Percentiles rank a stretch among this genome's conserved stretches.
These are phyloP conservation scores for Mycena venus DNA, from an alignment of 768 basidiomycete genomes.

Conservation along the genomic window DNA sequence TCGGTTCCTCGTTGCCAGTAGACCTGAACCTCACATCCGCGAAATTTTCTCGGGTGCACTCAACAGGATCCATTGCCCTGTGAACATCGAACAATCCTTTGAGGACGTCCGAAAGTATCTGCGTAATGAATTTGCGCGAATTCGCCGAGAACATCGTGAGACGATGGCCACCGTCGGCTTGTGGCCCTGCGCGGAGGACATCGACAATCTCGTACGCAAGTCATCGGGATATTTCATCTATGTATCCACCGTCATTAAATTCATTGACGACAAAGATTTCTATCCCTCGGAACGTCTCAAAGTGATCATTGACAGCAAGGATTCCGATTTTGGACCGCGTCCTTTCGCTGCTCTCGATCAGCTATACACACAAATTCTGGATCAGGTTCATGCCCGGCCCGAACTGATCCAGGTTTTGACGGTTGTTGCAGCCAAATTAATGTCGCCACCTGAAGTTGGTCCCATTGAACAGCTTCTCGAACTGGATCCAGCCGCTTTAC, in stretches of 20 bases:
- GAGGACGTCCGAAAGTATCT: neutral
- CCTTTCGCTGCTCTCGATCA: neutral
- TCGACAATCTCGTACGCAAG: neutral
- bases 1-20: neutral
- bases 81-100: neutral
- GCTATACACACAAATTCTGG: neutral
- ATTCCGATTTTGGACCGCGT: neutral
- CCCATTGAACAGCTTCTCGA: slow-evolving; percentile 8
- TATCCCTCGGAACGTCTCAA: neutral
- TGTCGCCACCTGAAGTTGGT: too few species aligned
- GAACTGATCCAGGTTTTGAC: neutral
- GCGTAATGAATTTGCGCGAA: neutral
- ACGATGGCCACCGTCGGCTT: neutral
- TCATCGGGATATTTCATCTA: neutral
- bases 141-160: neutral
- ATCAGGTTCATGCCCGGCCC: neutral
- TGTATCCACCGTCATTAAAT: neutral
- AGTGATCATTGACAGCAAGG: neutral
- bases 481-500: neutral
- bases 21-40: neutral
- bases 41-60: neutral
- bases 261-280: neutral
- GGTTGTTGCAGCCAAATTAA: neutral
- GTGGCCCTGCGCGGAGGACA: neutral
- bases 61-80: neutral